Percentiles rank a stretch among this genome's conserved stretches.
phyloP scores from a whole-genome alignment of 768 basidiomycete genomes.

The Leucogyrophana mollusca region DNA sequence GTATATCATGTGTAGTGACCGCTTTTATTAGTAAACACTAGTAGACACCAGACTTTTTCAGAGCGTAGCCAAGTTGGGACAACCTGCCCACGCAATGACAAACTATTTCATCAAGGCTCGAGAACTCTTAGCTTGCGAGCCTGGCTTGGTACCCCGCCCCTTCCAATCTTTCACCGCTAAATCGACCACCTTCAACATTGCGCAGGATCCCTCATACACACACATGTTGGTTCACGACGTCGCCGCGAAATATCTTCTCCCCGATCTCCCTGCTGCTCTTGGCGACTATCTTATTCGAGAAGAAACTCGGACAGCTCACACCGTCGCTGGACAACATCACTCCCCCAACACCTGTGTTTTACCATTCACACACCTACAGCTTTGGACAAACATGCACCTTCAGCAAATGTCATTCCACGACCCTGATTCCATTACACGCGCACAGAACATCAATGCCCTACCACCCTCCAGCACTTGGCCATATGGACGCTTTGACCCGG shows the following conservation, averaged over 20 bases:
- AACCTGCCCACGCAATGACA: too few species aligned
- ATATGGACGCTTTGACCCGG: conserved; percentile 18
- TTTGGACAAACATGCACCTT: conserved; percentile 26
- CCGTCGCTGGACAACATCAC: conserved; percentile 1
- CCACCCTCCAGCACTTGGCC: conserved; percentile 18
- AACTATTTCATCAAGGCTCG: too few species aligned
- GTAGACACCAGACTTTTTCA: too few species aligned
- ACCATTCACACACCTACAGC: conserved; percentile 24
- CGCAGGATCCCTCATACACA: conserved; percentile 11
- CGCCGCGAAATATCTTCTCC: conserved; percentile 18
- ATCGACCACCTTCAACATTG: conserved; percentile 23
- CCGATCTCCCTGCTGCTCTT: conserved; percentile 26
- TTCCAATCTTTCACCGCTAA: conserved; percentile 9
- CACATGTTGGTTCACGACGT: conserved; percentile 10
- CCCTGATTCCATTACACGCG: not conserved
- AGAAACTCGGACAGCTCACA: not conserved
- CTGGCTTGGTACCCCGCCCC: not conserved
- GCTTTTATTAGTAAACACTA: too few species aligned
- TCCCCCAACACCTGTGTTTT: conserved; percentile 8
- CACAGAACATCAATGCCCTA: conserved; percentile 18
- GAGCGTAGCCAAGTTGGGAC: too few species aligned
- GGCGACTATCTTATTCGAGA: conserved; percentile 13
- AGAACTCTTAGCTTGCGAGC: too few species aligned
- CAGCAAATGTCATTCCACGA: conserved; percentile 21
- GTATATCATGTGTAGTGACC: too few species aligned